Conservation (phyloP, 495 filamentous ascomycete genomes). For the Cercophora scortea region DNA sequence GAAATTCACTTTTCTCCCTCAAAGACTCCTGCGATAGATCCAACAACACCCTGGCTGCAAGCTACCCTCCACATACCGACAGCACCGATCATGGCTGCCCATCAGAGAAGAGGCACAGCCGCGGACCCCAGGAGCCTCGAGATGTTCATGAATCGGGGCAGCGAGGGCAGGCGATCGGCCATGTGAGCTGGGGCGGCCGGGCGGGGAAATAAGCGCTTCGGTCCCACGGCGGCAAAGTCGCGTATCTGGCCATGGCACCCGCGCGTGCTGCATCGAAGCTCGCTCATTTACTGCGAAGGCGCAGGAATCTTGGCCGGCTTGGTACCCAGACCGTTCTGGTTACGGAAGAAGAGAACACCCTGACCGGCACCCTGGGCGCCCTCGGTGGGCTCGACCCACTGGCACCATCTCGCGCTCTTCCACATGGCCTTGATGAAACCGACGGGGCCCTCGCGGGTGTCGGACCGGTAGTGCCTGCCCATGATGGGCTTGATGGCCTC, state of each 20-base stretch:
- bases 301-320: constrained; percentile 37
- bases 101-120: neutral
- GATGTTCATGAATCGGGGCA: no score
- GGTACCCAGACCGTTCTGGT: constrained; percentile 66
- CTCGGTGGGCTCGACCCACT: constrained; percentile 65
- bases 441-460: constrained; percentile 53
- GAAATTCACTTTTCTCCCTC: no score
- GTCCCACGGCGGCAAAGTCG: no score
- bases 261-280: no score
- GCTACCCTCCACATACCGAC: neutral
- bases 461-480: constrained; percentile 69
- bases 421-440: constrained; percentile 60
- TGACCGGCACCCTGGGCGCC: constrained; percentile 56
- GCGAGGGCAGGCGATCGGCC: no score
- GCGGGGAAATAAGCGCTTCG: no score
- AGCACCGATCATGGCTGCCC: neutral
- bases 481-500: constrained; percentile 78
- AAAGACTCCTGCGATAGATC: no score
- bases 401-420: constrained; percentile 59
- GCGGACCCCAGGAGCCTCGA: neutral
- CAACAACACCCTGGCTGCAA: no score
- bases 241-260: no score
- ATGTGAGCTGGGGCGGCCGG: no score
- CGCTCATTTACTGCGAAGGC: neutral
- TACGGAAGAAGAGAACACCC: constrained; percentile 64